A percentile compares a stretch with the other conserved stretches of the same genome.
Evolutionary conservation across 2,329 filamentous ascomycete species (phyloP).

Genomic region (Epichloe gansuensis): DNA sequence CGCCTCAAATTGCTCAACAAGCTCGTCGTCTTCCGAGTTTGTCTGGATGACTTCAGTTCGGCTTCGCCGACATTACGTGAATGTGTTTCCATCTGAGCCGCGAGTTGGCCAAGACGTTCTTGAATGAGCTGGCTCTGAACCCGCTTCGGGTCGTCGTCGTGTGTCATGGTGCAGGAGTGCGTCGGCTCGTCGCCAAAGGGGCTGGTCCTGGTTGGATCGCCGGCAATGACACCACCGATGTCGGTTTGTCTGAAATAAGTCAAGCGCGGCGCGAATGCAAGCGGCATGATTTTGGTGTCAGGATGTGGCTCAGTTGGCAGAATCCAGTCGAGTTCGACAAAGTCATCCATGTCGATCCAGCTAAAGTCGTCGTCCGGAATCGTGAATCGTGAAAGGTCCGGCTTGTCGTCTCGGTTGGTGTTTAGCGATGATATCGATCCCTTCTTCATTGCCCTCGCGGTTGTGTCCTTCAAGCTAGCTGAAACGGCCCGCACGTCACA

Average conservation of each 20-base stretch:
- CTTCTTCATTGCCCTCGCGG: constrained; percentile 60
- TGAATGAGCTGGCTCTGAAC: constrained; percentile 82
- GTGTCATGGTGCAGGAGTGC: constrained; percentile 90
- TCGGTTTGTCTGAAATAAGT: constrained; percentile 98
- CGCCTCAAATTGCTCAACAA: constrained; percentile 49
- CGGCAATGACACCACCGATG: constrained; percentile 65
- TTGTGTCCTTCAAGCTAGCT: constrained; percentile 74
- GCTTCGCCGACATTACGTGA: constrained; percentile 61
- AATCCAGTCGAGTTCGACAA: constrained; percentile 96
- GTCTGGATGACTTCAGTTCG: constrained; percentile 52
- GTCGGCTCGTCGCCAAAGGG: constrained; percentile 89
- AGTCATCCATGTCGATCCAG: constrained; percentile 99
- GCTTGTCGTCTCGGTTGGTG: constrained; percentile 43
- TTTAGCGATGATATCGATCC: constrained; percentile 39
- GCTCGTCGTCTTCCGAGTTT: constrained; percentile 34
- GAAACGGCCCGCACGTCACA: constrained; percentile 91
- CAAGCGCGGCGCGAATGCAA: constrained; percentile 86
- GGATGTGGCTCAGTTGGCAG: constrained; percentile 81
- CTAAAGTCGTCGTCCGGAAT: constrained; percentile 92
- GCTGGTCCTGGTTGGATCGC: constrained; percentile 73
- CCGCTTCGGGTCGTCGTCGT: constrained; percentile 73
- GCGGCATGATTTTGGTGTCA: constrained; percentile 83
- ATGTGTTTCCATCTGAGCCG: constrained; percentile 66
- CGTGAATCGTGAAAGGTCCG: constrained; percentile 76
- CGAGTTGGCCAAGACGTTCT: constrained; percentile 65